A percentile compares a stretch with the other conserved stretches of the same genome.
Conservation (phyloP, 2,329 filamentous ascomycete species). For the Colletotrichum noveboracense region DNA sequence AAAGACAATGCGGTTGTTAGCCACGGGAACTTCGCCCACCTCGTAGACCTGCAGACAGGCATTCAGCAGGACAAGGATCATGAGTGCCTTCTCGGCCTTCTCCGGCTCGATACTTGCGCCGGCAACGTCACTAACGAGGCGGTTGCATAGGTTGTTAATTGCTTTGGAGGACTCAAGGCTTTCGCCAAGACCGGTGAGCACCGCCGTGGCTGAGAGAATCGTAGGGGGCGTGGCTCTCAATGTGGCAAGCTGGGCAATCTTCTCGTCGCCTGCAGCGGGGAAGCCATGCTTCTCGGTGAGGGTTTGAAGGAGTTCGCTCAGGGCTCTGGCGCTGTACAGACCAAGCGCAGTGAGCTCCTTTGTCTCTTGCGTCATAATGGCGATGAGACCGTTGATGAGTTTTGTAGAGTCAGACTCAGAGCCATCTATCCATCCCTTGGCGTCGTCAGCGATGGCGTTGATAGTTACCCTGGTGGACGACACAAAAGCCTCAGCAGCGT, state of each 20-base stretch:
- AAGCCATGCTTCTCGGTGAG: conserved; percentile 53
- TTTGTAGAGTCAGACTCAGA: conserved; percentile 35
- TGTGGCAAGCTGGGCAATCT: conserved; percentile 48
- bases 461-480: conserved; percentile 44
- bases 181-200: conserved; percentile 59
- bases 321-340: conserved; percentile 57
- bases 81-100: conserved; percentile 52
- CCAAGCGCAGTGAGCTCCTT: conserved; percentile 45
- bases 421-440: conserved; percentile 43
- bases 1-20: conserved; percentile 77
- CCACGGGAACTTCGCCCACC: conserved; percentile 57
- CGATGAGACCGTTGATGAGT: conserved; percentile 46
- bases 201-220: conserved; percentile 52
- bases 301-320: conserved; percentile 55
- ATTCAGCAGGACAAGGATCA: conserved; percentile 59
- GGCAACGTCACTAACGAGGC: conserved; percentile 65
- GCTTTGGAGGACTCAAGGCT: conserved; percentile 51
- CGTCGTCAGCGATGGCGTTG: conserved; percentile 33
- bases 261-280: conserved; percentile 49
- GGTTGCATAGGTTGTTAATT: conserved; percentile 61
- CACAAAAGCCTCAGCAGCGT: conserved; percentile 49
- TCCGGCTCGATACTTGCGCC: conserved; percentile 48
- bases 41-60: conserved; percentile 58
- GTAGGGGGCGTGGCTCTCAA: conserved; percentile 53
- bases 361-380: conserved; percentile 49